Conservation (phyloP, 352 stramenopile species). For the Thalassiosira ordinaria region DNA sequence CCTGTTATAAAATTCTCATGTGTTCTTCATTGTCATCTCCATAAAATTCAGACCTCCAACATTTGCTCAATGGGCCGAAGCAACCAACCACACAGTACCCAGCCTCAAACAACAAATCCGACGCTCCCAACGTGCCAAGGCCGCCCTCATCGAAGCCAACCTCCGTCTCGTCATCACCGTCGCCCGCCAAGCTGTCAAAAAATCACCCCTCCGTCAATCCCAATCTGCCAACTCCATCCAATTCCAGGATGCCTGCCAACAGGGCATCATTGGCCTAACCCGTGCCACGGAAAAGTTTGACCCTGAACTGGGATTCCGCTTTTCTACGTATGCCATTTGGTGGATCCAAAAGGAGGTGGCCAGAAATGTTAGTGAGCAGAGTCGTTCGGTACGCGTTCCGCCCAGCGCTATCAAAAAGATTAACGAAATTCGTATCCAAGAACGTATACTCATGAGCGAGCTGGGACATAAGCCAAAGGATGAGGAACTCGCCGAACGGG, state of each 20-base stretch:
- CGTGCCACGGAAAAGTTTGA: constrained; percentile 86
- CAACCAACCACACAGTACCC: constrained; percentile 54
- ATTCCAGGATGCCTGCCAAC: constrained; percentile 85
- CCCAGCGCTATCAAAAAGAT: constrained; percentile 81
- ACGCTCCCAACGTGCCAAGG: constrained; percentile 71
- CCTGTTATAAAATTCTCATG: background rate
- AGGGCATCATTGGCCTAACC: constrained; percentile 83
- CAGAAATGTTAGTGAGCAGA: constrained; percentile 79
- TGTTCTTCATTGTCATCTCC: background rate
- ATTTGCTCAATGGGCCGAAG: constrained; percentile 62
- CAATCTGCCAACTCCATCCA: constrained; percentile 56
- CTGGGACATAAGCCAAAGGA: constrained; percentile 66
- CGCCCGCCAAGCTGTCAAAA: constrained; percentile 73
- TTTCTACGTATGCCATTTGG: constrained; percentile 87
- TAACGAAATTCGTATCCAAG: constrained; percentile 78
- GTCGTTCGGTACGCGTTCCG: constrained; percentile 75
- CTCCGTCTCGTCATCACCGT: constrained; percentile 86
- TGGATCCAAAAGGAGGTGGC: constrained; percentile 86
- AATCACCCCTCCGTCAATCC: constrained; percentile 56
- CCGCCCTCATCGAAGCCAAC: constrained; percentile 81
- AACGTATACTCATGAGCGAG: constrained; percentile 62
- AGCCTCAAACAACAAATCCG: constrained; percentile 70
- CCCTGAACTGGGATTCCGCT: constrained; percentile 83
- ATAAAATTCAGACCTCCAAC: constrained; percentile 48
- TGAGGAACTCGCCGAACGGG: constrained; percentile 73